Evolutionary conservation across 2,329 filamentous ascomycete species (phyloP), one percentile per base, ranked within the genome.

Genomic region (Aspergillus piperis): DNA sequence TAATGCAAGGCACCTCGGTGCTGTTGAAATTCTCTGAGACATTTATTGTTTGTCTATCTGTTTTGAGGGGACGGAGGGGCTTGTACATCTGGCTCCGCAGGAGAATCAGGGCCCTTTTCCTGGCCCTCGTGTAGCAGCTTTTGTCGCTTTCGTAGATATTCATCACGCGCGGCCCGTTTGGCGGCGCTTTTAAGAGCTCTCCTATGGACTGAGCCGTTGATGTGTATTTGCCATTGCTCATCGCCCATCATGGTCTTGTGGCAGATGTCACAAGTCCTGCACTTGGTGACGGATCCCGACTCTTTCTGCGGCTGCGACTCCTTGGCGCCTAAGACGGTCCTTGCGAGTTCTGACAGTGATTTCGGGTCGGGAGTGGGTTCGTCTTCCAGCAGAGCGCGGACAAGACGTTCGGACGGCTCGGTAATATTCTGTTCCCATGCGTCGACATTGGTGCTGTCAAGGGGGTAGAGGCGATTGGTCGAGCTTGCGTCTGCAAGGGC

Each of bases 391-490:
- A 96, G 96, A 0, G 78, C 73, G 11, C 79, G 72, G 0, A 88
- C 84, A 27, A 97, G 76, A 0, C 79, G 72, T 1, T 85, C 78
- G 0, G 91, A 92, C 2, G 87, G 87, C 2, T 81, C 76, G 1
- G 86, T 81, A 2, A 97, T 91, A n/a, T 82, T 78, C 0, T 81
- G 72, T 0, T 82, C 68, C 83, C 91, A 97, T 1, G 76, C 70
- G 0, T 80, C 70, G 2, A 88, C 79, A 66, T 95, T 83, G 2
- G 89, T 92, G 63, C 90, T 90, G 75, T 99, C 91, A 1, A 98
- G 77, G 2, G 98, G 77, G 72, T 90, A 98, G 1, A 97, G 79
- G 38, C 80, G 85, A 21, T 84, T 75, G 54, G 80, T 76, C 15
- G 81, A 76, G 2, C 77, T 81, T 38, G 84, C 81, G 17, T 85